A percentile compares a stretch with the other conserved stretches of the same genome.
Evolutionary conservation across 805 yeast species (phyloP).

Genomic region (Candida ipomoeae): DNA sequence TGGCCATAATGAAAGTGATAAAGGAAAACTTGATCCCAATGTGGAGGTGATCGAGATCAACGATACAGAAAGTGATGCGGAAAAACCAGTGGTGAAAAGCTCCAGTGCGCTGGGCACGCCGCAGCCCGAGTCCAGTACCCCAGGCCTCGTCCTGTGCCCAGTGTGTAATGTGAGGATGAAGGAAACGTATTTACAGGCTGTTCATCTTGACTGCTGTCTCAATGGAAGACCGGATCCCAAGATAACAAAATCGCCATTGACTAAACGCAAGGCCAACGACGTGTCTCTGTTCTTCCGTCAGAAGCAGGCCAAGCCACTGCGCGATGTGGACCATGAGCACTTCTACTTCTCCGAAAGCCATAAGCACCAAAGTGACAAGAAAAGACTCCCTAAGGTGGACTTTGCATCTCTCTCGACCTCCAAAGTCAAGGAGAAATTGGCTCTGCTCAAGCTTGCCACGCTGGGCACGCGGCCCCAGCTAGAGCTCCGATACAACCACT

Average conservation of each 20-base stretch:
- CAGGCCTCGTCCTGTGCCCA: constrained; percentile 56
- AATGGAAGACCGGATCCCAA: constrained; percentile 22
- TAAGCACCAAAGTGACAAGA: constrained; percentile 24
- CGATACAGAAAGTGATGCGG: constrained; percentile 7
- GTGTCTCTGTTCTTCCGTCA: constrained; percentile 31
- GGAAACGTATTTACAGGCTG: constrained; percentile 48
- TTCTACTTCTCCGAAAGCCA: constrained; percentile 32
- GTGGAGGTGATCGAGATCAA: constrained; percentile 17
- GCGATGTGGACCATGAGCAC: constrained; percentile 19
- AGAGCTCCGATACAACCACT: constrained; percentile 72
- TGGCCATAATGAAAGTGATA: too few species aligned
- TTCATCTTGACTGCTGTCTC: constrained; percentile 63
- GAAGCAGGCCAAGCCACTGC: constrained; percentile 8
- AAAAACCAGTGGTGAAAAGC: neutral
- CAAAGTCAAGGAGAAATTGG: constrained; percentile 58
- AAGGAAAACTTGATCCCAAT: neutral
- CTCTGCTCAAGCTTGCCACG: constrained; percentile 51
- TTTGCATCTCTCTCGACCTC: constrained; percentile 54
- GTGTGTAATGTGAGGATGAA: constrained; percentile 57
- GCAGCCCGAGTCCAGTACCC: neutral
- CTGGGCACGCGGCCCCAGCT: constrained; percentile 60
- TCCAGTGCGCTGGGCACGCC: constrained; percentile 1
- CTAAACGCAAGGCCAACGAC: constrained; percentile 15
- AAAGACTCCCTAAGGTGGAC: constrained; percentile 60
- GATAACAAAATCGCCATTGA: constrained; percentile 2